Base-by-base conservation (phyloP, 768 basidiomycete genomes). In the Stropharia rugosoannulata region DNA sequence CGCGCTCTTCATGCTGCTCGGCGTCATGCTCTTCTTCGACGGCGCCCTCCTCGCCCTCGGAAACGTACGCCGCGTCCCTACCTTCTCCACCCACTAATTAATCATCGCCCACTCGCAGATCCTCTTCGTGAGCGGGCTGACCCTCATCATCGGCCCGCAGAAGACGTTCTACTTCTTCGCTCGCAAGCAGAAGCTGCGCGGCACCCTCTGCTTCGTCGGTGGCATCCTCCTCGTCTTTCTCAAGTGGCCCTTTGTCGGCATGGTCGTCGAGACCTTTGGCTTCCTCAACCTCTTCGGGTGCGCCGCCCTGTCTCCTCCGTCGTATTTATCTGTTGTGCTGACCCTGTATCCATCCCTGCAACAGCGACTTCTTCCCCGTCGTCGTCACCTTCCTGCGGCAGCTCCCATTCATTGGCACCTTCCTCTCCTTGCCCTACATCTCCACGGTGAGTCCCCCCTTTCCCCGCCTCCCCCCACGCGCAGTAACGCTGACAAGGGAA, bases 121-220 rank as follows among this genome's bases (percentile, higher is more conserved):
- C 64, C 83, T 98, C 60, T 99, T 99, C 78, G 71, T 99, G 39
- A 86, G 90, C 2, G 97, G 97, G 47, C 80, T 99, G 54, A 96
- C 95, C 7, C 81, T 98, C 59, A 96, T 98, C 75, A 98, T 99
- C 61, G 97, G 94, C 4, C 94, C 95, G 6, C 87, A 90, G 60
- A 98, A 98, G 77, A 97, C 95, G 16, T 95, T 97, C 75, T 93
- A 93, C 73, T 98, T 99, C 78, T 98, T 99, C 73, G 90, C 95
- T 32, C 85, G 97, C 58, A 90, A 84, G 69, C 91, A 98, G 72
- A 99, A 99, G 73, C 74, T 98, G 60, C 84, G 97, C 15, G 97
- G 97, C 42, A 89, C 92, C 5, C 59, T 81, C 46, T 95, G 93
- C 69, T 96, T 96, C 78, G 68, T 96, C 39, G 91, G 90, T 29